Evolutionary conservation across 1,284 basidiomycete species (phyloP), one percentile per base, ranked within the genome.

Genomic region (Cryptococcus sp.): DNA sequence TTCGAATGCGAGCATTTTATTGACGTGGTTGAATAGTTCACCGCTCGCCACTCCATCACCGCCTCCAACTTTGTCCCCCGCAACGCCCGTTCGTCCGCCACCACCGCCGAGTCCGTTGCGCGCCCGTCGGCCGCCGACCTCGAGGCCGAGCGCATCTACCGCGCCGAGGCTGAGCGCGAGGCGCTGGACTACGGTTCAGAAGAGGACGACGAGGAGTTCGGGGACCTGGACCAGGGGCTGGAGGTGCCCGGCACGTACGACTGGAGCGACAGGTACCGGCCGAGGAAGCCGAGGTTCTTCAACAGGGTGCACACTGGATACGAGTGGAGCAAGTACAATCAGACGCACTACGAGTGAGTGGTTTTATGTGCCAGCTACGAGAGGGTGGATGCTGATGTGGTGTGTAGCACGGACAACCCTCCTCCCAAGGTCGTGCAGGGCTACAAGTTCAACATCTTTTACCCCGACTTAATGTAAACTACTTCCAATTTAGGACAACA

Each of bases 271-370:
- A 95, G 97, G 78, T 98, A 96, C 70, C 84, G 96, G 33, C 94
- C 96, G n/a, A 83, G 96, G 46, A 99, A 98, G 75, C 96, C 96
- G 39, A 83, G 95, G 63, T 98, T 97, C 81, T 98, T 98, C 80
- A 99, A 99, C 76, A 88, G 95, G 58, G 95, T 98, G 36, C 93
- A 98, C 71, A 98, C 96, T n/a, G 96, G 96, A n/a, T 99, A 95
- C 74, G 96, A 98, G 76, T 99, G 96, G 96, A 98, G 96, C 81
- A 95, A 96, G 80, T 97, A 97, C 78, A 97, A 97, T 73, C 93
- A 97, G 75, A 96, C 93, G 4, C 93, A 97, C 78, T 98, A 98
- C 74, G 94, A 98, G 91, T 93, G 80, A 62, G 86, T 84, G 3
- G 44, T 24, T 13, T 42, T 11, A 15, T 46, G 52, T n/a, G 21